phyloP scores from a whole-genome alignment of 805 yeast genomes.

The Saturnispora sekii region DNA sequence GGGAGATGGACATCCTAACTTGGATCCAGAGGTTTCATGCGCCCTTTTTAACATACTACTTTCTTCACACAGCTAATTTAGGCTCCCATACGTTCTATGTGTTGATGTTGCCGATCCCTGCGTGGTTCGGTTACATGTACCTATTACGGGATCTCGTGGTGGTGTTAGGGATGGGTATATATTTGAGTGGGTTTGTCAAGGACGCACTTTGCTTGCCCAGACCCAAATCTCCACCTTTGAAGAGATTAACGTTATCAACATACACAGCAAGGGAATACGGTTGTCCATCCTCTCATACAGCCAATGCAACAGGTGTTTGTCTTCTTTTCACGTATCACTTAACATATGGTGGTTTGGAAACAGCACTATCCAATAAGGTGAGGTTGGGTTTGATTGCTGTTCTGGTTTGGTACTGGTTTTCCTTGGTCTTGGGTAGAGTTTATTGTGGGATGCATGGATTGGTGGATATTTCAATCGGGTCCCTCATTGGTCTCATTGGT shows the following conservation, averaged over 20 bases:
- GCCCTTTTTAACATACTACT: conserved; percentile 55
- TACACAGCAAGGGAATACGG: conserved; percentile 92
- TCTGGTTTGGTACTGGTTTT: conserved; percentile 41
- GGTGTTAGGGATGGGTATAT: conserved; percentile 63
- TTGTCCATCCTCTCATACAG: conserved; percentile 89
- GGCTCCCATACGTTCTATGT: conserved; percentile 95
- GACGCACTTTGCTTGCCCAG: conserved; percentile 87
- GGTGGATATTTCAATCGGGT: conserved; percentile 62
- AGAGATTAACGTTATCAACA: conserved; percentile 81
- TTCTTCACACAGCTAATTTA: conserved; percentile 78
- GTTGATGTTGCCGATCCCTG: conserved; percentile 72
- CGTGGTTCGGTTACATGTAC: conserved; percentile 63
- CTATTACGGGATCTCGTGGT: conserved; percentile 50
- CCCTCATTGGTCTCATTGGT: conserved; percentile 47
- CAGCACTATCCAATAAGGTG: background rate
- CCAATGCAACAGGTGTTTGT: conserved; percentile 83
- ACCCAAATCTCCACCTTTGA: conserved; percentile 86
- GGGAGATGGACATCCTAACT: conserved; percentile 55
- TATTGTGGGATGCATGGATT: conserved; percentile 98
- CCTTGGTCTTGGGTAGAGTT: conserved; percentile 69
- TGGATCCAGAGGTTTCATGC: conserved; percentile 46
- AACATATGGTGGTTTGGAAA: conserved; percentile 12
- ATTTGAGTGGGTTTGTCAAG: conserved; percentile 62
- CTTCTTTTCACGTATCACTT: conserved; percentile 31
- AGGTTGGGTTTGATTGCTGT: conserved; percentile 11